Base-by-base conservation (phyloP, 768 basidiomycete genomes). In the Russula abietina region DNA sequence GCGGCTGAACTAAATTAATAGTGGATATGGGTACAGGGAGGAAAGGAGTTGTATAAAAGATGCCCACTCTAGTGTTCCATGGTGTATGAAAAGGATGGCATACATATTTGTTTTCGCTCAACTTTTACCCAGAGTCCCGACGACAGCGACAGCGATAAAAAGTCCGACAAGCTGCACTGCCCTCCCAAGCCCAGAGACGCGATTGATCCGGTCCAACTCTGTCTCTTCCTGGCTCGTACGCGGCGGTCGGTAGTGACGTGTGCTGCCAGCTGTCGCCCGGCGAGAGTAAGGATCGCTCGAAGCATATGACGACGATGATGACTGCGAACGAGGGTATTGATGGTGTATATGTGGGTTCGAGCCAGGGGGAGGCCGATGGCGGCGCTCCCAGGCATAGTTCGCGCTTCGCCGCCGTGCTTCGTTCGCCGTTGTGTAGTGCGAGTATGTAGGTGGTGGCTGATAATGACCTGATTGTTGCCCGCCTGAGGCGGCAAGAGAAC, bases 331-430 rank as follows among this genome's bases (percentile, higher is more conserved):
- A 7, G 55, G 22, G 7, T 22, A n/a, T 11, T 46, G 45, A 9
- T 17, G 24, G 43, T 58, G 22, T 16, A 6, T 7, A 4, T 60
- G 63, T 54, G 59, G 38, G 38, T 55, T 43, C 12, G 65, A 46
- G 26, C 63, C 59, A 4, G 58, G 51, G 58, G 69, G 68, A 32
- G 65, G 41, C 11, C 69, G 66, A 28, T 61, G 68, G 14, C 67
- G 54, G 62, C 69, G 66, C 55, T 75, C 73, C 75, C 75, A 76
- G 1, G 75, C 75, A 55, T 76, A 69, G 17, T 72, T 75, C n/a
- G 75, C 75, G 43, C 73, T 74, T 9, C 73, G 72, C 9, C 71
- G 61, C 7, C 72, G 72, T 8, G 69, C 59, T 24, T 74, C 75
- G 62, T 76, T 73, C 16, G 62, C 60, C 53, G 56, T 69, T 33